phyloP scores from a whole-genome alignment of 805 yeast genomes.

The Wickerhamiella spandovensis region DNA sequence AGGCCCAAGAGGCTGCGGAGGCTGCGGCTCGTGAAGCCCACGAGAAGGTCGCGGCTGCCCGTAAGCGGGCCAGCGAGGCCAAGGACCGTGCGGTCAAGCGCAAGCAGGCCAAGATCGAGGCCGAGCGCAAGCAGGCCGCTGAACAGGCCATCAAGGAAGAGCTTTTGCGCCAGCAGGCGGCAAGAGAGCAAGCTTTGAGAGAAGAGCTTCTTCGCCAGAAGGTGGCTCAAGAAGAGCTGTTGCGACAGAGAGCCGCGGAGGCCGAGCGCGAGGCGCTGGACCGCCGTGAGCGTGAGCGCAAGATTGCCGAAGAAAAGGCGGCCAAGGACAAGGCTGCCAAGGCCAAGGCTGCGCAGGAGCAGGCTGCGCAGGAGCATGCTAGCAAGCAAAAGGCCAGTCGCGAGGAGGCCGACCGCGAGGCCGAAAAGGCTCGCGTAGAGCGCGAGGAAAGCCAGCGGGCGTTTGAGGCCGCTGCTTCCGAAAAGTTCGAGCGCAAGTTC shows the following conservation, averaged over 20 bases:
- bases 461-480: not conserved
- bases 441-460: not conserved
- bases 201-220: not conserved
- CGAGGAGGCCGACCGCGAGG: not conserved
- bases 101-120: not conserved
- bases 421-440: not conserved
- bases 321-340: not conserved
- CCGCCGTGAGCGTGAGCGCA: not conserved
- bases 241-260: not conserved
- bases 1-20: not conserved
- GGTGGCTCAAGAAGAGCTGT: too few relatives aligned
- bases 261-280: not conserved
- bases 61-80: not conserved
- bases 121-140: not conserved
- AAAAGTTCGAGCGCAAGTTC: not conserved
- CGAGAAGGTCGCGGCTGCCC: not conserved
- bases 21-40: not conserved
- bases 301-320: not conserved
- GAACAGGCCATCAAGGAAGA: not conserved
- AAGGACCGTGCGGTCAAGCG: not conserved
- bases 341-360: not conserved
- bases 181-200: not conserved
- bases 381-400: not conserved
- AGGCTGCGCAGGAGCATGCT: not conserved
- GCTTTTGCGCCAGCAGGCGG: not conserved